Base-by-base conservation (phyloP, 768 basidiomycete species). In the Hysterangium stoloniferum region DNA sequence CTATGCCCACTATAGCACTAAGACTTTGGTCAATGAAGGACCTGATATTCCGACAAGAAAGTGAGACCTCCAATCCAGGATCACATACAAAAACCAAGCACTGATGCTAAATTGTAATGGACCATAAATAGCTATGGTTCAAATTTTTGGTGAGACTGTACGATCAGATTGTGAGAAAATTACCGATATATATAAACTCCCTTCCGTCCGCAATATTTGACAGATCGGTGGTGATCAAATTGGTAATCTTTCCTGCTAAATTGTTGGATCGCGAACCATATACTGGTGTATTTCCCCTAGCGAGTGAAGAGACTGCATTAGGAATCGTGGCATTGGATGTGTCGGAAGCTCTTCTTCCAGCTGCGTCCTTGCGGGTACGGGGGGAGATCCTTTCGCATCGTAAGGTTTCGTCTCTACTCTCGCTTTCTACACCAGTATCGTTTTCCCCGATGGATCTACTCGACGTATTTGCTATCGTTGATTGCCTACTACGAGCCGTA, bases 181-280 rank as follows among this genome's bases (percentile, higher is more conserved):
- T 51, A 45, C 64, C 70, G 20, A 67, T n/a, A n/a, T n/a, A n/a
- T n/a, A n/a, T n/a, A n/a, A n/a, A n/a, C n/a, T n/a, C n/a, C n/a
- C n/a, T n/a, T n/a, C n/a, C n/a, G n/a, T n/a, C n/a, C n/a, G n/a
- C n/a, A 27, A 71, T 61, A 51, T 68, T 64, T 20, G 64, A 61
- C 15, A 77, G 57, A 63, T 89, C 86, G 1, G 80, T 79, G 7
- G 84, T 79, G 31, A 86, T 75, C 5, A 88, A 65, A 48, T 86
- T 88, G 62, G 83, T 88, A 61, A 89, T 80, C 60, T 79, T 84
- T 8, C 87, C 86, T 31, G 79, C 75, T 17, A 86, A 63, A 59
- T 82, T 80, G 9, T 66, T 67, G 11, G 64, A 60, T 38, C 64
- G 64, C 35, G 60, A 52, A 42, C 61, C 56, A 58, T 54, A 38